Base-by-base conservation (phyloP, 23 red algal genomes). In the Gracilaria gracilis region DNA sequence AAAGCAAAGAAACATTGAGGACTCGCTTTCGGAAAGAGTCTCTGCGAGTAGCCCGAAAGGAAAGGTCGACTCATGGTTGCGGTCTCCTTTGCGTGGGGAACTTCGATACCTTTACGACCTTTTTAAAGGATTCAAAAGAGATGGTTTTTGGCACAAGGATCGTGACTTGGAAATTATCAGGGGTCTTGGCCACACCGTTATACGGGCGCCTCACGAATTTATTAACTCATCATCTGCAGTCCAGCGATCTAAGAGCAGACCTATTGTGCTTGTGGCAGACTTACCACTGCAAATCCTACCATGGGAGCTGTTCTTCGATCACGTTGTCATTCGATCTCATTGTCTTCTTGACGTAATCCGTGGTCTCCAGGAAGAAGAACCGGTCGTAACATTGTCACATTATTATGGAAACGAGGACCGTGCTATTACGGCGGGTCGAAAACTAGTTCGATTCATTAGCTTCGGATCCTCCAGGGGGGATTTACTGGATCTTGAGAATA, bases 251-350 rank as follows among this genome's bases (percentile, higher is more conserved):
- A 75, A 81, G 66, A 91, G 83, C 35, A 67, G 93, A 47, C 93
- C 93, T 1, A 88, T 91, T 44, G 86, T 91, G n/a, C 80, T 95
- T 57, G 86, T 95, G 21, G 86, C 88, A 0, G 86, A 91, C 50
- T 80, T 91, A 34, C 50, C 87, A 7, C 61, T 95, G 55, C 83
- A 89, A 36, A 86, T 85, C 54, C 57, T 95, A 1, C 93, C 93
- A 46, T 95, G 93, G 93, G 93, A 95, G 49, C 57, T 95, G 24
- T 95, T 95, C 57, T 85, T 95, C n/a, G 93, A 95, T 84, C 93
- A 95, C 82, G 75, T 95, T 19, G 93, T 95, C 20, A 91, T 88
- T 77, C 93, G 93, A 17, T 95, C 93, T 29, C 81, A 90, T n/a
- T 95, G 84, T 78, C 80, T 95, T 24, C 81, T 95, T 9, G 84